Base-by-base conservation (phyloP, 805 yeast genomes). In the Metschnikowia similis region DNA sequence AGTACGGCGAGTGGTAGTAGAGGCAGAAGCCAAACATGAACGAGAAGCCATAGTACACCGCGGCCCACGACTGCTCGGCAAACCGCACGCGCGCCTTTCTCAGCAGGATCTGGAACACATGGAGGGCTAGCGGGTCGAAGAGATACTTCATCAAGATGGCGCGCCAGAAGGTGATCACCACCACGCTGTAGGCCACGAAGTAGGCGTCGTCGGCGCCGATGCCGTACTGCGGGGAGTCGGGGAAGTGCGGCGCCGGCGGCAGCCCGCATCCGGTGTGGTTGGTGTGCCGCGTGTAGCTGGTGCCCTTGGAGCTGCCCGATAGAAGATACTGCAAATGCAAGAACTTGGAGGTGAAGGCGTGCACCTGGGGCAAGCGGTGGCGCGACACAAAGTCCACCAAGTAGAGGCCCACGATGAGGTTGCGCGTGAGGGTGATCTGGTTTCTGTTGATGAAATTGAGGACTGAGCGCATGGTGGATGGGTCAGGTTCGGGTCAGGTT, bases 1-100 rank as follows among this genome's bases (percentile, higher is more conserved):
- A 83, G 69, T 88, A 87, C 1, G 80, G 77, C 3, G 90, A 81
- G 42, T 74, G 52, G 51, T 64, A 67, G 60, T 85, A 83, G 14
- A 89, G 66, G 51, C 73, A 72, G 50, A 79, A 67, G 0, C 96
- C 96, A 50, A 70, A 69, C 1, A 63, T 41, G 63, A 83, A 83
- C 8, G 87, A 77, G 9, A 68, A 56, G 6, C 77, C 56, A 69
- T 82, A 87, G 64, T 86, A 87, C 6, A 80, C 59, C 14, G 81
- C 64, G 32, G 80, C 72, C 96, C 96, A 90, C 45, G 89, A 83
- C 71, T 89, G 97, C 67, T 89, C 97, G 49, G 89, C 86, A 62
- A 87, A 89, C 50, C 96, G 77, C 49, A 79, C 79, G 21, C 74
- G 70, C 0, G 85, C 79, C 58, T 82, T 83, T 13, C 63, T 65